phyloP scores from a whole-genome alignment of 2,329 filamentous ascomycete genomes.

The Fusarium sp. region DNA sequence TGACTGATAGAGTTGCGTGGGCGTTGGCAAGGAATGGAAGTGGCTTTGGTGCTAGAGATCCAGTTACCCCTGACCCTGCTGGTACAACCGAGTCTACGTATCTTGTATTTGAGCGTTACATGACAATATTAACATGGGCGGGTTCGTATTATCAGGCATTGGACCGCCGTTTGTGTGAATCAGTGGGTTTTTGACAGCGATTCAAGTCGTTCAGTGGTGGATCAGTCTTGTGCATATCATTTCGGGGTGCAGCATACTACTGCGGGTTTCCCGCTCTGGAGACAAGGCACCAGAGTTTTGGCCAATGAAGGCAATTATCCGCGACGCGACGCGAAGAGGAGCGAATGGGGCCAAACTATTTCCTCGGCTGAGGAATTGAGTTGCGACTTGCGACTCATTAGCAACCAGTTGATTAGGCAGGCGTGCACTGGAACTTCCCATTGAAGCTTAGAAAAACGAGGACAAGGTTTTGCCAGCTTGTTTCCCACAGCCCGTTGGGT shows the following conservation, averaged over 20 bases:
- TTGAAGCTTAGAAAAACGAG: background rate
- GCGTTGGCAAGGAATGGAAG: conserved; percentile 5
- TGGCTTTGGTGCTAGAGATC: conserved; percentile 2
- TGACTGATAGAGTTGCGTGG: conserved; percentile 4
- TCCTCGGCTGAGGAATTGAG: background rate
- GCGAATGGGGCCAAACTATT: conserved; percentile 6
- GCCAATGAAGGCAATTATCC: conserved; percentile 21
- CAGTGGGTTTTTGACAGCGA: background rate
- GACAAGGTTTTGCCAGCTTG: conserved; percentile 7
- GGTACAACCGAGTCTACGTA: background rate
- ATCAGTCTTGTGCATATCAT: conserved; percentile 17
- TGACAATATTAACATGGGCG: background rate
- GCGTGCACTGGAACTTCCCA: background rate
- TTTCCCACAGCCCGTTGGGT: background rate
- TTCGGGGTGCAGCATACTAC: conserved; percentile 30
- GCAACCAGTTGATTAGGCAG: background rate
- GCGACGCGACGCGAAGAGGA: conserved; percentile 4
- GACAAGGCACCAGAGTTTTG: background rate
- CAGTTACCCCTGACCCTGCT: background rate
- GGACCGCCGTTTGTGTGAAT: background rate
- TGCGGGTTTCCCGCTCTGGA: conserved; percentile 40
- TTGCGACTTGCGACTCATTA: background rate
- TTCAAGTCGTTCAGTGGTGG: conserved; percentile 5
- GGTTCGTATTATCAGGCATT: background rate
- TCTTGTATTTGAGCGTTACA: background rate